These are phyloP conservation scores for Cryptomeria japonica DNA, from an alignment of 75 land plant genomes.

Conservation along the genomic window DNA sequence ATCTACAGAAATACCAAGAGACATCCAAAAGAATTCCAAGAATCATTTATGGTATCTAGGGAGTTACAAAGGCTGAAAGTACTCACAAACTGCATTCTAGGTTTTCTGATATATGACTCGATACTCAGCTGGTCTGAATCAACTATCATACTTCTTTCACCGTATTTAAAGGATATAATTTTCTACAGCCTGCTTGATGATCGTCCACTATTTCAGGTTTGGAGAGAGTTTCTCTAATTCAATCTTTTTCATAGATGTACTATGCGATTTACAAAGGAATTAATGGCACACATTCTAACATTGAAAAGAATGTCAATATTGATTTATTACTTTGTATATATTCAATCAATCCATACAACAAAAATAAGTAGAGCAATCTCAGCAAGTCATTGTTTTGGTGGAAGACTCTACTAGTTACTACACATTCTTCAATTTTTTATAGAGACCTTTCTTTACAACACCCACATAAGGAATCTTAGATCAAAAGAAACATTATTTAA, in stretches of 20 bases:
- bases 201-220: not conserved
- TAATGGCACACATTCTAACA: not conserved
- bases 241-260: not conserved
- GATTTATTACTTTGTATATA: not conserved
- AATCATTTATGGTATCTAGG: not conserved
- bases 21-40: not conserved
- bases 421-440: not conserved
- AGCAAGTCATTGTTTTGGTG: not conserved
- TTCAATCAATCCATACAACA: not conserved
- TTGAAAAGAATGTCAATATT: not conserved
- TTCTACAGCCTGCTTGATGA: not conserved
- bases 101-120: not conserved
- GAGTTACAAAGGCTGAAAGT: not conserved
- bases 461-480: not conserved
- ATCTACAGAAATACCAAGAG: not conserved
- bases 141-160: not conserved
- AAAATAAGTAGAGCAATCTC: not conserved
- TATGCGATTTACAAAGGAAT: not conserved
- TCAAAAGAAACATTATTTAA: not conserved
- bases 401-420: not conserved
- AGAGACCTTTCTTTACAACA: not conserved
- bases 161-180: not conserved
- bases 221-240: not conserved
- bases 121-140: not conserved
- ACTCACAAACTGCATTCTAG: not conserved